Percentiles rank a stretch among this genome's conserved stretches.
These are phyloP conservation scores for Aspergillus pseudoterreus DNA, from an alignment of 2,329 filamentous ascomycete genomes.

Conservation along the genomic window DNA sequence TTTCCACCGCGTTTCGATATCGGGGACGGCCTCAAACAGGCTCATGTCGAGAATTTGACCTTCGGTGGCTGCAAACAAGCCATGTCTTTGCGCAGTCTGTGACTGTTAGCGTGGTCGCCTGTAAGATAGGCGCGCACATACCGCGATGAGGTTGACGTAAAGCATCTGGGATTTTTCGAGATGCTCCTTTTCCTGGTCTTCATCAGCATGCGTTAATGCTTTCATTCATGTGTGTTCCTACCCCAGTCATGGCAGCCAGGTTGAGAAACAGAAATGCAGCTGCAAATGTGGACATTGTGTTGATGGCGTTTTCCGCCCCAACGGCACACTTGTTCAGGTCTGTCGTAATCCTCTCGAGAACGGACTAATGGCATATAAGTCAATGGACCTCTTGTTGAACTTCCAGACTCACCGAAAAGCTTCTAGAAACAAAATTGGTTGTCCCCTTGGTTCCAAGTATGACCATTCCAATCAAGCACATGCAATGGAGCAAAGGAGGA, in stretches of 20 bases:
- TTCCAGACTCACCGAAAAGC: slow-evolving; percentile 35
- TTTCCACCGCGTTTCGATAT: slow-evolving; percentile 49
- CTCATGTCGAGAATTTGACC: slow-evolving; percentile 38
- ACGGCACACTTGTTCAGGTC: slow-evolving; percentile 44
- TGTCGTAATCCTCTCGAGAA: slow-evolving; percentile 38
- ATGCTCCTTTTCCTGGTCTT: slow-evolving; percentile 36
- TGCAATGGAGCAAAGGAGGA: slow-evolving; percentile 46
- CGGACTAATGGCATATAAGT: slow-evolving; percentile 13
- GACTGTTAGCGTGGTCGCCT: background rate
- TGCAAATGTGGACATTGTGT: slow-evolving; percentile 46
- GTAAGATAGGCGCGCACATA: slow-evolving; percentile 13
- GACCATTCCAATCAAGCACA: slow-evolving; percentile 53
- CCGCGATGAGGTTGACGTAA: slow-evolving; percentile 48
- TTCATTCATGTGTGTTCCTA: slow-evolving; percentile 8
- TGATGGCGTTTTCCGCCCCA: slow-evolving; percentile 36
- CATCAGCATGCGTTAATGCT: slow-evolving; percentile 6
- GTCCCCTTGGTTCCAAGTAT: slow-evolving; percentile 51
- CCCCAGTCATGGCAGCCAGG: slow-evolving; percentile 47
- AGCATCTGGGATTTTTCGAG: slow-evolving; percentile 50
- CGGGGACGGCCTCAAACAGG: slow-evolving; percentile 41
- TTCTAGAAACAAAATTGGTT: slow-evolving; percentile 47
- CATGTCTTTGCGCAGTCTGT: slow-evolving; percentile 47
- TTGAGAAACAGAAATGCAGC: slow-evolving; percentile 48
- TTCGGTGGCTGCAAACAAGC: slow-evolving; percentile 49
- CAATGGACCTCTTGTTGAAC: background rate